phyloP scores from a whole-genome alignment of 768 basidiomycete genomes.

The Coprinopsis marcescibilis region DNA sequence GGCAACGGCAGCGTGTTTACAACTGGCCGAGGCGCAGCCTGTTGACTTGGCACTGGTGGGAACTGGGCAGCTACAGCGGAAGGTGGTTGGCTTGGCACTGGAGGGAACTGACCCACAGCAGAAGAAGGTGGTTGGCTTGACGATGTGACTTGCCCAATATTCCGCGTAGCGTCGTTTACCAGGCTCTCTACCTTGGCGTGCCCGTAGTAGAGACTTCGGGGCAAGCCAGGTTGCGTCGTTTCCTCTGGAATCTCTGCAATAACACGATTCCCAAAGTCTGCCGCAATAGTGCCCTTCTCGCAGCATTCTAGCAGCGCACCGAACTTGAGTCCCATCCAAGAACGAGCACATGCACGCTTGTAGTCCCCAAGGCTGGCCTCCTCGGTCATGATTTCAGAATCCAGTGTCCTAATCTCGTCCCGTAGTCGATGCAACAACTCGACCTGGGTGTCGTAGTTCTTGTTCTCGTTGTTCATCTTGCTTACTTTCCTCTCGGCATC shows the following conservation, averaged over 20 bases:
- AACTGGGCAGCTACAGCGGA: background rate
- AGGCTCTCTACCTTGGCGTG: constrained; percentile 57
- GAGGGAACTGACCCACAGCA: background rate
- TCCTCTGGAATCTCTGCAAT: constrained; percentile 72
- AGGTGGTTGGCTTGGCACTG: constrained; percentile 9
- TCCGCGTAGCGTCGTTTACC: constrained; percentile 55
- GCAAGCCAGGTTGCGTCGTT: constrained; percentile 72
- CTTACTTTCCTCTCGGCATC: constrained; percentile 81
- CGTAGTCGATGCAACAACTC: constrained; percentile 64
- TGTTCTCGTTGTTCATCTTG: constrained; percentile 89
- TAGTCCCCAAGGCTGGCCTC: constrained; percentile 79
- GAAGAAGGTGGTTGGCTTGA: constrained; percentile 30
- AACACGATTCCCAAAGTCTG: constrained; percentile 48
- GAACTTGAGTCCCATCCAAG: constrained; percentile 81
- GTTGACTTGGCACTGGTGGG: background rate
- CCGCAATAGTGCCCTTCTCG: constrained; percentile 72
- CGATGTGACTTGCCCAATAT: constrained; percentile 48
- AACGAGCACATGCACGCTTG: constrained; percentile 64
- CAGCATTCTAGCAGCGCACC: constrained; percentile 80
- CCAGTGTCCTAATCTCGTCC: constrained; percentile 72
- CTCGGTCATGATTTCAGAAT: constrained; percentile 77
- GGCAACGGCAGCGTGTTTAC: constrained; percentile 5
- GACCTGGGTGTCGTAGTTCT: constrained; percentile 69
- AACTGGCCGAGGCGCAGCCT: background rate
- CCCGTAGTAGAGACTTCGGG: constrained; percentile 65